Evolutionary conservation across 306 rosid species (phyloP).

Genomic region (Prinsepia uniflora): DNA sequence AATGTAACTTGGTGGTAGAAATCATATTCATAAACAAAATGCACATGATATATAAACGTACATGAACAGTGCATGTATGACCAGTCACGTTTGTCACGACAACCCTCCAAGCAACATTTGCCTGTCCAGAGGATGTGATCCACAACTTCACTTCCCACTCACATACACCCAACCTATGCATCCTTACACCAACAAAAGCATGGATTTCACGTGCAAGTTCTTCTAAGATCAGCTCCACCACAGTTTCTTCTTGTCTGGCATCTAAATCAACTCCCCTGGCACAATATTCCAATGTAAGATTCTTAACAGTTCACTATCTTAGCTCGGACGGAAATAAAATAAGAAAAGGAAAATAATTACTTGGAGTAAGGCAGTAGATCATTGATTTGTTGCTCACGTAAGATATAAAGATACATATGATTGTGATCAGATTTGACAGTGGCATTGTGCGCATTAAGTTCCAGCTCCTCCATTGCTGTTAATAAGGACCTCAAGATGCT

Average conservation of each 20-base stretch:
- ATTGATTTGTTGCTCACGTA: constrained; percentile 69
- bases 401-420: constrained; percentile 90
- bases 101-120: constrained; percentile 91
- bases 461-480: constrained; percentile 99
- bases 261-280: constrained; percentile 61
- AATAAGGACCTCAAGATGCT: constrained; percentile 83
- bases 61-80: constrained; percentile 84
- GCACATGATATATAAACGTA: constrained; percentile 40
- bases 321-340: constrained; percentile 18
- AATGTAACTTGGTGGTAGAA: constrained; percentile 7
- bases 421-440: constrained; percentile 71
- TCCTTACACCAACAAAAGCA: constrained; percentile 80
- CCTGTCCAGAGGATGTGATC: constrained; percentile 69
- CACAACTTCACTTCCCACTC: constrained; percentile 98
- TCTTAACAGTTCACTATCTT: constrained; percentile 19
- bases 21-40: constrained; percentile 20
- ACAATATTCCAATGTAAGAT: constrained; percentile 39
- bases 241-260: constrained; percentile 59
- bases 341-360: constrained; percentile 44
- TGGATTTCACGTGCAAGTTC: constrained; percentile 72
- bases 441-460: constrained; percentile 85
- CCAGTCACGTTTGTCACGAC: constrained; percentile 93
- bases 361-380: constrained; percentile 76
- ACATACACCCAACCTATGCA: constrained; percentile 90
- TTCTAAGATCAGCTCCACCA: constrained; percentile 58